These are phyloP conservation scores for Apiospora marii DNA, from an alignment of 2,329 filamentous ascomycete genomes.

Conservation along the genomic window DNA sequence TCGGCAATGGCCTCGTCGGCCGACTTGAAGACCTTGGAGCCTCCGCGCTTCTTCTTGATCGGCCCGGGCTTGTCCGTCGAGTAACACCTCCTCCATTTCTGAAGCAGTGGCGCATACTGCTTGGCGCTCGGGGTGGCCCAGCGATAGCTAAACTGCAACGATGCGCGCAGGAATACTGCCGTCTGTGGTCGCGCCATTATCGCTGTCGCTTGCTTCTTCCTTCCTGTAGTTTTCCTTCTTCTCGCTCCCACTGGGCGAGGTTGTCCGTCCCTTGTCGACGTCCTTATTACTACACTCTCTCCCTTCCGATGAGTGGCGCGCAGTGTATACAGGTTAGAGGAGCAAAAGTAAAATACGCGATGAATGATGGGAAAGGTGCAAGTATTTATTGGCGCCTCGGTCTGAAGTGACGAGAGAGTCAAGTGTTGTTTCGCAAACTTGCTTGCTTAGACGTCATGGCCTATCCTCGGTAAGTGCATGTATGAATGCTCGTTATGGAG, in stretches of 20 bases:
- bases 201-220: too few species aligned
- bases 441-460: neutral
- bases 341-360: neutral
- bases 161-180: conserved; percentile 32
- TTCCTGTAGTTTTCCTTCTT: neutral
- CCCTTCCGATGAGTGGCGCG: neutral
- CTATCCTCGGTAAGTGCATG: neutral
- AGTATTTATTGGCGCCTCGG: neutral
- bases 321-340: neutral
- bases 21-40: conserved; percentile 58
- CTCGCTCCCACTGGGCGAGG: neutral
- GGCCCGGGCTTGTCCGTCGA: conserved; percentile 36
- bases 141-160: conserved; percentile 37
- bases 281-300: neutral
- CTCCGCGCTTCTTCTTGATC: conserved; percentile 38
- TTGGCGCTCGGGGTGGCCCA: conserved; percentile 34
- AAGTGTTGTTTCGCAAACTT: neutral
- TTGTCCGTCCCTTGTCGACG: too few species aligned
- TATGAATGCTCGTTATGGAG: neutral
- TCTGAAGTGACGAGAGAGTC: neutral
- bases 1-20: conserved; percentile 76
- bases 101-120: conserved; percentile 30
- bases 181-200: neutral
- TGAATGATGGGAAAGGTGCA: neutral
- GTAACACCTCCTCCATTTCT: conserved; percentile 24